phyloP scores from a whole-genome alignment of 2,329 filamentous ascomycete genomes.

The Aureobasidium mangrovei region DNA sequence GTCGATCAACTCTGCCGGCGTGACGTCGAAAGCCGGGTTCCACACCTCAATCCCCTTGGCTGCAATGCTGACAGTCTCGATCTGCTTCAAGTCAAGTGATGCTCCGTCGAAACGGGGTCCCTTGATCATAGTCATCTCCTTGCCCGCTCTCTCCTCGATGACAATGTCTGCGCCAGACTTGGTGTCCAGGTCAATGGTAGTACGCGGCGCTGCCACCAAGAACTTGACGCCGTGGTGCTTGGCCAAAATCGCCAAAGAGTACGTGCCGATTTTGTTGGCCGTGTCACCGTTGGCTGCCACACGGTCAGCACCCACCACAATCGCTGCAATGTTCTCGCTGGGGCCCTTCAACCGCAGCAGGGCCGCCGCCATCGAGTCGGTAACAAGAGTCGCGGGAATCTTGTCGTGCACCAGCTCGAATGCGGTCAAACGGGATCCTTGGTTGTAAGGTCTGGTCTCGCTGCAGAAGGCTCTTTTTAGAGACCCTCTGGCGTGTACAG shows the following conservation, averaged over 20 bases:
- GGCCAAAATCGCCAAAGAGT: conserved; percentile 83
- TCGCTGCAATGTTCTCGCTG: conserved; percentile 63
- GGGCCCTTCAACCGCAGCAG: conserved; percentile 54
- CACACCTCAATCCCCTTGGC: conserved; percentile 71
- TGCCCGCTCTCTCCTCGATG: conserved; percentile 76
- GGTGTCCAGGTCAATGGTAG: conserved; percentile 82
- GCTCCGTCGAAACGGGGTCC: conserved; percentile 59
- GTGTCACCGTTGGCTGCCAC: conserved; percentile 96
- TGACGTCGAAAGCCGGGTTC: conserved; percentile 97
- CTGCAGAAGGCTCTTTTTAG: conserved; percentile 88
- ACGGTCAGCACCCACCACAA: conserved; percentile 89
- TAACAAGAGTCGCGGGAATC: conserved; percentile 85
- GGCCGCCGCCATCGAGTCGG: conserved; percentile 92
- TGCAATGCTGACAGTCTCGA: conserved; percentile 71
- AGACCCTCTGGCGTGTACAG: conserved; percentile 55
- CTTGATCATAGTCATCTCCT: conserved; percentile 77
- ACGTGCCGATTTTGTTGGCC: conserved; percentile 97
- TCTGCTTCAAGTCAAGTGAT: conserved; percentile 52
- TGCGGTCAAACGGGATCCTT: conserved; percentile 86
- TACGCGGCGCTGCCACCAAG: conserved; percentile 87
- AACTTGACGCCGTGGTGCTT: conserved; percentile 85
- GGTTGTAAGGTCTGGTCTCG: conserved; percentile 95
- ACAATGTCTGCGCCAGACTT: conserved; percentile 68
- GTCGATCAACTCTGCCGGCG: conserved; percentile 79
- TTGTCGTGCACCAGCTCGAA: conserved; percentile 93